phyloP scores from a whole-genome alignment of 768 basidiomycete species.

The Lactifluus subvellereus region DNA sequence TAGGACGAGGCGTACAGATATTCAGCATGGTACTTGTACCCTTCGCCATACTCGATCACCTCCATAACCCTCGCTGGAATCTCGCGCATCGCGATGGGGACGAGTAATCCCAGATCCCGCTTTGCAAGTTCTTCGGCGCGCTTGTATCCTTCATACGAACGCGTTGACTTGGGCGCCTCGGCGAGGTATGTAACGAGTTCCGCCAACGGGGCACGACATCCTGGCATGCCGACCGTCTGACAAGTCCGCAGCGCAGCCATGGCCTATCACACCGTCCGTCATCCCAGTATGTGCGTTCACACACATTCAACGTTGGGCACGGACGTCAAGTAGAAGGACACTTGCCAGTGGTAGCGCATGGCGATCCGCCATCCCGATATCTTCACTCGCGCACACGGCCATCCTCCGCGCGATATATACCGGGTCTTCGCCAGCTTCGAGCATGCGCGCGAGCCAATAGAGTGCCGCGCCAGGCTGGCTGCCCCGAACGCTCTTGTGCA shows the following conservation, averaged over 20 bases:
- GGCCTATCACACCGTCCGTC: slow-evolving; percentile 38
- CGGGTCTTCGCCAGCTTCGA: slow-evolving; percentile 76
- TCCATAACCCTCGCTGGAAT: slow-evolving; percentile 63
- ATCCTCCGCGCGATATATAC: slow-evolving; percentile 68
- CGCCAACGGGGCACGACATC: slow-evolving; percentile 71
- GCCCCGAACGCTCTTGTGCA: slow-evolving; percentile 81
- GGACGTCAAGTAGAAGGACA: not conserved
- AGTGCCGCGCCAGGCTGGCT: slow-evolving; percentile 71
- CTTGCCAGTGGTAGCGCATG: slow-evolving; percentile 69
- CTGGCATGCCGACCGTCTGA: slow-evolving; percentile 73
- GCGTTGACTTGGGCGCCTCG: slow-evolving; percentile 79
- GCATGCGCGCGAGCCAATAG: slow-evolving; percentile 87
- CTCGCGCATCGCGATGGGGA: slow-evolving; percentile 71
- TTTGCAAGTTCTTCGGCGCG: slow-evolving; percentile 59
- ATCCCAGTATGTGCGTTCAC: not conserved
- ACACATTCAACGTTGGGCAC: not conserved
- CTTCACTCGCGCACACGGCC: slow-evolving; percentile 79
- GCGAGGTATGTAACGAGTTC: slow-evolving; percentile 73
- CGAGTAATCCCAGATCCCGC: slow-evolving; percentile 45
- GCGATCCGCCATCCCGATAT: slow-evolving; percentile 74
- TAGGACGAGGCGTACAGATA: slow-evolving; percentile 32
- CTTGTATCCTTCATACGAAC: slow-evolving; percentile 73
- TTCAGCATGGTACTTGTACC: slow-evolving; percentile 47
- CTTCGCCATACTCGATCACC: slow-evolving; percentile 43
- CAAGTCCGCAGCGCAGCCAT: slow-evolving; percentile 59